Base-by-base conservation (phyloP, 2,329 filamentous ascomycete species). In the Penicillium sp. region DNA sequence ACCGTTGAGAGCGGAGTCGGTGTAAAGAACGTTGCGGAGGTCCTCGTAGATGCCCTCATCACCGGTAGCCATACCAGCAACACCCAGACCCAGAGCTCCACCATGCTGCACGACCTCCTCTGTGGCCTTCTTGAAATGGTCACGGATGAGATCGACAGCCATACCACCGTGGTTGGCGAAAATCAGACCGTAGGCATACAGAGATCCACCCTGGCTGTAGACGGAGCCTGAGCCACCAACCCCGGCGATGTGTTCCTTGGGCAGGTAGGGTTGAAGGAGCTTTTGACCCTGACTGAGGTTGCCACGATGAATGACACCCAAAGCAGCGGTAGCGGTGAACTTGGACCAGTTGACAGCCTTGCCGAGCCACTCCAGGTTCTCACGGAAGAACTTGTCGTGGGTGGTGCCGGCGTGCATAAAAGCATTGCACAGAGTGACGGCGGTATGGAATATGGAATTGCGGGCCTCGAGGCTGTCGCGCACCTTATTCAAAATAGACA, bases 291-390 rank as follows among this genome's bases (percentile, higher is more conserved):
- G 91, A 20, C 86, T 87, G 49, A 98, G 77, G 69, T 98, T 98
- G 46, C 93, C 93, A 37, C 89, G 86, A 69, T 98, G 93, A 53
- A 98, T 96, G 42, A 97, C 93, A 68, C 93, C 93, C 5, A 98
- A 77, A 6, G 93, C 93, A 46, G 93, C 93, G 4, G 93, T 98
- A 11, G 93, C 93, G 0, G 93, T 96, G 68, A 98, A 98, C 68
- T 98, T 98, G 51, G 90, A 96, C 93, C 93, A 98, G 74, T 98
- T 98, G 39, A 97, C 89, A 22, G 93, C 93, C 75, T 97, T 98
- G 50, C 91, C 90, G 3, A 98, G 74, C 93, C 93, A 98, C 57
- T 98, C 93, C 20, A 98, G 73, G 66, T 98, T 98, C 64, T 97
- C 89, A 6, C 94, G 82, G 81, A 98, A 97, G 74, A 98, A 98